Evolutionary conservation across 306 rosid genomes (phyloP), one percentile per base, ranked within the genome.

Genomic region (Heteromeles arbutifolia): DNA sequence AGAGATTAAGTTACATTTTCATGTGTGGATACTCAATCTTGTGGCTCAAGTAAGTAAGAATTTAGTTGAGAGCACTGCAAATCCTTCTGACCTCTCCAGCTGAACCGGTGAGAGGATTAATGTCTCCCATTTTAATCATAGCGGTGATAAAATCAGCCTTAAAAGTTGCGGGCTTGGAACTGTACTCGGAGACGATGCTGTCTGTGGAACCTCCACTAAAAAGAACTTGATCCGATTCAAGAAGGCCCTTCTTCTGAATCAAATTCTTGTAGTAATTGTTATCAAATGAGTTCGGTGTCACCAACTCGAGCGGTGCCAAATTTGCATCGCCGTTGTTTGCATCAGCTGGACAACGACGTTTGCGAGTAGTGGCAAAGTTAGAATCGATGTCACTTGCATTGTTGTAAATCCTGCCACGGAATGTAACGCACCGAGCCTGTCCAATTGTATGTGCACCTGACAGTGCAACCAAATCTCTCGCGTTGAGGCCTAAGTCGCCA

Each of bases 211-310:
- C 82, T 24, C 78, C 82, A 13, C 67, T 79, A n/a, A 79, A 79
- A 4, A 79, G 79, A 29, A 61, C 70, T 45, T 80, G 93, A 74
- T 88, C 90, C 0, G 90, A 79, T 21, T 57, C 80, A 29, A 88
- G 86, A 73, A 88, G 87, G 28, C 89, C 93, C 73, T 88, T 84
- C 74, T 85, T 86, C 29, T 84, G 86, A 61, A 88, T 79, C 58
- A 88, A 77, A 58, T 88, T 86, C 67, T 86, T 86, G 72, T 71
- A 89, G 43, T 86, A 89, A 24, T 86, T 86, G 74, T 85, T 81
- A 79, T 89, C 90, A 65, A 89, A 86, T 2, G 87, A 85, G 67
- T 86, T 88, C 0, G 88, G 90, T 13, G 92, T 86, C 8, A 88
- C 90, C 83, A 88, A 81, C 13, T 88, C 92, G 1, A 88, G 50